Evolutionary conservation across 805 yeast species (phyloP), one percentile per base, ranked within the genome.

Genomic region (Starmerella cellae): DNA sequence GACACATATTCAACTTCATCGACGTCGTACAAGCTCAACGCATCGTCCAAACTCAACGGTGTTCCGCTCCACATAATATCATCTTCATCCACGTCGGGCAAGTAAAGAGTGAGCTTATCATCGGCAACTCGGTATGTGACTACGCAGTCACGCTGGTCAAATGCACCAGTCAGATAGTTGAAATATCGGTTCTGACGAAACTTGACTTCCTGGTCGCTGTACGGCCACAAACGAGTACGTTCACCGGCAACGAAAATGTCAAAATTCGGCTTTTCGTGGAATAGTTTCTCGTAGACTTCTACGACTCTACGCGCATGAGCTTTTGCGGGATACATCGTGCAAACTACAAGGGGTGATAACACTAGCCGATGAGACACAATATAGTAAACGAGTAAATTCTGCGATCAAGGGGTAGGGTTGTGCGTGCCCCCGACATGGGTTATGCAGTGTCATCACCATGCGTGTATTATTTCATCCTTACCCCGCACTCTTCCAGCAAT

Each of bases 11-110:
- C 60, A 37, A 87, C 93, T 34, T 74, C 79, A 59, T 91, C 97
- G 24, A 84, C 87, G 55, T 88, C 95, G 52, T 63, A 88, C 47
- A 67, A 69, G 18, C 65, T 57, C 38, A 60, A 41, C 0, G 95
- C 95, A 17, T 79, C 77, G 37, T 78, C 77, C 3, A 69, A 49
- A 31, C 74, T 64, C 40, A 83, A 49, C 4, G 98, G 98, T 61
- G 79, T 56, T 0, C 98, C 98, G 44, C 91, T 78, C 98, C 98
- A 88, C 84, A 91, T 80, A 33, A 88, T 80, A 57, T 83, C 95
- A 35, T 91, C 97, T 34, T 70, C 63, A 56, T 85, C 95, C 31
- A 88, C 68, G 41, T 80, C 73, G 1, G 97, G 96, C 39, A 91
- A 66, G 55, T 80, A 88, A 21, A 88, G 64, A 0, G 77, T 74